A percentile compares a stretch with the other conserved stretches of the same genome.
Conservation (phyloP, 148 eudicot genomes). For the Camellia japonica region DNA sequence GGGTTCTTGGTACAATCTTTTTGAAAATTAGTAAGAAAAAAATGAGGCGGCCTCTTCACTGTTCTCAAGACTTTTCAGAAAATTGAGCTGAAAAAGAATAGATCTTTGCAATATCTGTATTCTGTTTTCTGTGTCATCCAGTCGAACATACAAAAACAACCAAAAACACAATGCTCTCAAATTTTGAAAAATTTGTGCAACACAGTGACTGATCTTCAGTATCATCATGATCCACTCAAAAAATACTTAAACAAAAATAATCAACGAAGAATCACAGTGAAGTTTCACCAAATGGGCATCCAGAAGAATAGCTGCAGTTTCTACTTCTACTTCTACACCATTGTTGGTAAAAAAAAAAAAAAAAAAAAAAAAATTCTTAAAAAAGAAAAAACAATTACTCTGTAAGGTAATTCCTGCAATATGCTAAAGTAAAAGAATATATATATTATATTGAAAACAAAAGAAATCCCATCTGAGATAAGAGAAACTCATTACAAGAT, state of each 20-base stretch:
- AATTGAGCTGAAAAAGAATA: too few relatives aligned
- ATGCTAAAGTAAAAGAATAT: not conserved
- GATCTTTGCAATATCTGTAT: too few relatives aligned
- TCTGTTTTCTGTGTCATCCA: too few relatives aligned
- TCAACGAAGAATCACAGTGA: not conserved
- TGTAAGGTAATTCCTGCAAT: not conserved
- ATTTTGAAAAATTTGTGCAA: not conserved
- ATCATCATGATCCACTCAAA: not conserved
- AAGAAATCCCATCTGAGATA: not conserved
- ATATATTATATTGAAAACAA: not conserved
- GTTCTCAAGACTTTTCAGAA: too few relatives aligned
- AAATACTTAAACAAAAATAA: not conserved
- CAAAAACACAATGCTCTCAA: too few relatives aligned
- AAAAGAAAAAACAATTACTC: too few relatives aligned
- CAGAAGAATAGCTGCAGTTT: not conserved
- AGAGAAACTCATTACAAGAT: slow-evolving; percentile 52
- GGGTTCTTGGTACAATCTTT: not conserved
- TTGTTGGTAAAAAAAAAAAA: not conserved
- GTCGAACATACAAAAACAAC: too few relatives aligned
- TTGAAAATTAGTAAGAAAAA: not conserved
- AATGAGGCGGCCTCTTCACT: not conserved
- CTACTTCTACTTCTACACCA: too few relatives aligned
- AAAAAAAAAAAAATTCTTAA: too few relatives aligned
- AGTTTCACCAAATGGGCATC: not conserved
- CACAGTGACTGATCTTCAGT: too few relatives aligned